Conservation (phyloP, 441 rosid genomes). For the Pelargonium myrrhifolium region DNA sequence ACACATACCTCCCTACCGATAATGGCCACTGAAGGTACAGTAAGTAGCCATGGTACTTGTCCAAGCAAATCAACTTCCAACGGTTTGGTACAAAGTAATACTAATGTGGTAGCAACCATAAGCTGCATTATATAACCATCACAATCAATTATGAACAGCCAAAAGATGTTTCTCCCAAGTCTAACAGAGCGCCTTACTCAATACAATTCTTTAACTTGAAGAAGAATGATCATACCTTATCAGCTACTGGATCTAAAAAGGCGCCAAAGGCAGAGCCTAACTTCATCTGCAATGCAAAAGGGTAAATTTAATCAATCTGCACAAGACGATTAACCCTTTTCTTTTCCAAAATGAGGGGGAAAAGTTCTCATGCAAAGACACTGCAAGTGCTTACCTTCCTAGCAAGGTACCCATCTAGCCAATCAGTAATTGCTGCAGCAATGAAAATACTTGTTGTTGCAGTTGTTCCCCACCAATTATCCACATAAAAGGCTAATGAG, state of each 20-base stretch:
- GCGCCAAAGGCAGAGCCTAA: constrained; percentile 87
- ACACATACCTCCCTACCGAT: constrained; percentile 90
- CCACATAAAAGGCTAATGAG: constrained; percentile 65
- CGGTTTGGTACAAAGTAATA: constrained; percentile 72
- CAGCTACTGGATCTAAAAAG: constrained; percentile 93
- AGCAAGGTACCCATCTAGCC: constrained; percentile 98
- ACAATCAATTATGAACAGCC: constrained; percentile 15
- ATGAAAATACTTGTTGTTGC: constrained; percentile 82
- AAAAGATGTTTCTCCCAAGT: background rate
- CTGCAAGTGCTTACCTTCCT: constrained; percentile 47
- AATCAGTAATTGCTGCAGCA: constrained; percentile 87
- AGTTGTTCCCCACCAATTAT: constrained; percentile 79
- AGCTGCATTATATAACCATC: constrained; percentile 44
- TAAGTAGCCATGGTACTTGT: constrained; percentile 67
- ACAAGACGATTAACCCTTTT: background rate
- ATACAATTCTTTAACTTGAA: background rate
- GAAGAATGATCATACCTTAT: constrained; percentile 47
- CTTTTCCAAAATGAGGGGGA: background rate
- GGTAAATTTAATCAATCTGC: background rate
- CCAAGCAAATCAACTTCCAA: constrained; percentile 48
- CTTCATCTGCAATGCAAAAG: constrained; percentile 52
- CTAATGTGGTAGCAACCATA: constrained; percentile 92
- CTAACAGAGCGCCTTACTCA: background rate
- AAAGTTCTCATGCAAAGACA: background rate
- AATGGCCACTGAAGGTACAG: constrained; percentile 76